These are phyloP conservation scores for Paxillus ammoniavirescens DNA, from an alignment of 768 basidiomycete genomes.

Conservation along the genomic window DNA sequence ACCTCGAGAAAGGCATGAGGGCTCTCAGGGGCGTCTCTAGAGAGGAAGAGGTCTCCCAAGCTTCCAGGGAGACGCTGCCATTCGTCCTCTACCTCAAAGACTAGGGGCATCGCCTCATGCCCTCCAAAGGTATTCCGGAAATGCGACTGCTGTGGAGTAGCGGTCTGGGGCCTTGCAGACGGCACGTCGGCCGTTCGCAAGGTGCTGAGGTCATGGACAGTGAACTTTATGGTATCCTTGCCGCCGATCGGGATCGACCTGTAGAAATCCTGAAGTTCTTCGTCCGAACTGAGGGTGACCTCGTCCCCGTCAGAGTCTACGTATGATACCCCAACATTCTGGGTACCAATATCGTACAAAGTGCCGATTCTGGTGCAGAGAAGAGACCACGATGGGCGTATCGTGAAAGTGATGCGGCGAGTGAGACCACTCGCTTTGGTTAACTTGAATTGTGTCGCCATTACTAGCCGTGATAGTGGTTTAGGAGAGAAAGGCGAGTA, in stretches of 20 bases:
- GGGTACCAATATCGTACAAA: conserved; percentile 55
- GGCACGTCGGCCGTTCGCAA: conserved; percentile 34
- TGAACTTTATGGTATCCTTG: conserved; percentile 49
- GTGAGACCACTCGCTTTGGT: conserved; percentile 53
- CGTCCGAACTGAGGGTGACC: conserved; percentile 73
- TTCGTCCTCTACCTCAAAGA: conserved; percentile 53
- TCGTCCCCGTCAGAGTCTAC: conserved; percentile 71
- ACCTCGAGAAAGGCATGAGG: conserved; percentile 68
- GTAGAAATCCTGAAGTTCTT: conserved; percentile 78
- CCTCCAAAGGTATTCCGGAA: conserved; percentile 64
- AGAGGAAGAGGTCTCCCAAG: conserved; percentile 41
- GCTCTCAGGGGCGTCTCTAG: conserved; percentile 33
- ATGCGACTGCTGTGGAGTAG: conserved; percentile 32
- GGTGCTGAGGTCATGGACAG: conserved; percentile 54
- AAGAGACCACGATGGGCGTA: conserved; percentile 51
- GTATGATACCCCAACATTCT: conserved; percentile 67
- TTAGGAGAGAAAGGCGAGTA: conserved; percentile 10
- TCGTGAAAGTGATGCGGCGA: conserved; percentile 56
- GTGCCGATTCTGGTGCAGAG: conserved; percentile 54
- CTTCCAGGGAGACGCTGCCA: conserved; percentile 58
- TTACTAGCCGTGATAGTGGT: conserved; percentile 39
- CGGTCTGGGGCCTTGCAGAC: conserved; percentile 31
- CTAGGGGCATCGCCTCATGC: conserved; percentile 42
- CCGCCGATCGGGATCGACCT: conserved; percentile 26
- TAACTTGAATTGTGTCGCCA: conserved; percentile 63